Percentiles rank a stretch among this genome's conserved stretches.
These are phyloP conservation scores for Colletotrichum tanaceti DNA, from an alignment of 2,329 filamentous ascomycete species.

Conservation along the genomic window DNA sequence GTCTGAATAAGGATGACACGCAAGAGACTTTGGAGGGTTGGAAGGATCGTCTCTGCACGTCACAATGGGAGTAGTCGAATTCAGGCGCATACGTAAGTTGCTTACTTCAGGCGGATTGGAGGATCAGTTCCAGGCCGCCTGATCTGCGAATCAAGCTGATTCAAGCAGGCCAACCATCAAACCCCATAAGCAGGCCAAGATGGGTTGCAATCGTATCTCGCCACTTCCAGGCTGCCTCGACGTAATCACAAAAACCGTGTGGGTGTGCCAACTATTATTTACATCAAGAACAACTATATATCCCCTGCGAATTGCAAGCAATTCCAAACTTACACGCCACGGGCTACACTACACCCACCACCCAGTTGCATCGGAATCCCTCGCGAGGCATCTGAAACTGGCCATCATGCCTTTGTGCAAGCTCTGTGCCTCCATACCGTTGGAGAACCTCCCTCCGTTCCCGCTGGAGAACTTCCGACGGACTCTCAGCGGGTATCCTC, in stretches of 20 bases:
- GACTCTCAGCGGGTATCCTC: slow-evolving; percentile 13
- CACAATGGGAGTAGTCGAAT: neutral
- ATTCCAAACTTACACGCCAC: neutral
- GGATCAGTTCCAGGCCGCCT: neutral
- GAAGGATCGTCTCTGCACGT: neutral
- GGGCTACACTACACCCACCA: rapidly evolving
- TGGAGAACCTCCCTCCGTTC: slow-evolving; percentile 27
- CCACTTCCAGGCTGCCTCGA: neutral
- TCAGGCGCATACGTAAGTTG: neutral
- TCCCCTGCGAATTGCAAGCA: neutral
- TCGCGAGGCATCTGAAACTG: neutral
- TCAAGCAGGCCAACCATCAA: too few relatives aligned
- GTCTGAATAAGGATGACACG: neutral
- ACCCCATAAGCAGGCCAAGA: neutral
- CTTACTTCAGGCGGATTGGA: neutral
- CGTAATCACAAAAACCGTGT: too few relatives aligned
- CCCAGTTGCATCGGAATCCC: neutral
- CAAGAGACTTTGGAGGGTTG: neutral
- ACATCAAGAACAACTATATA: neutral
- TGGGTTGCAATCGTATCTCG: neutral
- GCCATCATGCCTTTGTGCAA: slow-evolving; percentile 17
- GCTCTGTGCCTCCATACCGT: slow-evolving; percentile 7
- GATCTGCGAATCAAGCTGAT: neutral
- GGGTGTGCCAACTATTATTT: neutral
- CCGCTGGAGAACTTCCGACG: slow-evolving; percentile 5